Evolutionary conservation across 1,139 yeast species (phyloP).

Genomic region (Yamadazyma oceani): DNA sequence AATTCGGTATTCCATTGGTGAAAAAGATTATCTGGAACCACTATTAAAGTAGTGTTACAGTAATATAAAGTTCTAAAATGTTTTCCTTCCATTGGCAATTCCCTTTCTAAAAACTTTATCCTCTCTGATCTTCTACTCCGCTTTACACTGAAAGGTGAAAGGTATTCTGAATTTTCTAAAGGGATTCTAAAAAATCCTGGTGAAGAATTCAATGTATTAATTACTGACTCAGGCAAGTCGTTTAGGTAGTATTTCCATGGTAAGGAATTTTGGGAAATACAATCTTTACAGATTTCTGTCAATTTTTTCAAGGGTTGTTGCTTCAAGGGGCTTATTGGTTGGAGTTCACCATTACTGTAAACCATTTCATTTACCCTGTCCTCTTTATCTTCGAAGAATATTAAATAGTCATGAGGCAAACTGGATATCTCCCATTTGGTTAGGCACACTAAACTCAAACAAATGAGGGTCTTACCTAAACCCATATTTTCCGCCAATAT

Average conservation of each 20-base stretch:
- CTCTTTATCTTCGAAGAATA: constrained; percentile 14
- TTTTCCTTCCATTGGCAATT: constrained; percentile 21
- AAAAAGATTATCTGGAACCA: constrained; percentile 66
- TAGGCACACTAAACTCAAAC: constrained; percentile 57
- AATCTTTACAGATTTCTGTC: constrained; percentile 40
- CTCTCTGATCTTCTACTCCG: constrained; percentile 19
- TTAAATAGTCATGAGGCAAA: constrained; percentile 35
- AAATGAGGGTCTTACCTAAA: constrained; percentile 67
- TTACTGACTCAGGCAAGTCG: constrained; percentile 46
- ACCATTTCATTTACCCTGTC: constrained; percentile 9
- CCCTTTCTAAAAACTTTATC: constrained; percentile 12
- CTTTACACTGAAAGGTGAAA: constrained; percentile 21
- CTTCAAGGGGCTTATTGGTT: constrained; percentile 4
- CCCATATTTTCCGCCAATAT: constrained; percentile 80
- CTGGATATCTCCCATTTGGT: constrained; percentile 53
- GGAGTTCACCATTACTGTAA: not conserved
- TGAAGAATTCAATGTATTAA: constrained; percentile 27
- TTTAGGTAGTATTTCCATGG: constrained; percentile 55
- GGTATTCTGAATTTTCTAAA: constrained; percentile 21
- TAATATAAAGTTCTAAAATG: constrained; percentile 32
- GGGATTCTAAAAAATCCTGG: constrained; percentile 49
- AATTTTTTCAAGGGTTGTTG: constrained; percentile 19
- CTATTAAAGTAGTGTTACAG: constrained; percentile 56
- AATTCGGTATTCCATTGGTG: constrained; percentile 67
- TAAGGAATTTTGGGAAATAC: constrained; percentile 47